Base-by-base conservation (phyloP, 2,329 filamentous ascomycete species). In the Boeremia exigua region DNA sequence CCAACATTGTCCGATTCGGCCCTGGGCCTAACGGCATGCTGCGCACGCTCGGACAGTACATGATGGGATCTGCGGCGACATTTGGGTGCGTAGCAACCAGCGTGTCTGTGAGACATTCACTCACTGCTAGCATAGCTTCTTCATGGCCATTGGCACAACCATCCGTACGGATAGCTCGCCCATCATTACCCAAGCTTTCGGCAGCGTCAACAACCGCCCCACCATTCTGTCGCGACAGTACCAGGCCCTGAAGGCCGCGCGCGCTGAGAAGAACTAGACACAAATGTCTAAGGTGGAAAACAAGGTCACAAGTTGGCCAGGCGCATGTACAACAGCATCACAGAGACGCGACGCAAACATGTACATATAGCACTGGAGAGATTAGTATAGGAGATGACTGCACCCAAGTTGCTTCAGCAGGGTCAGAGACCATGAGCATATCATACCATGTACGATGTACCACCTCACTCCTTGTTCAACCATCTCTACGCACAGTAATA, bases 71-170 rank as follows among this genome's bases (percentile, higher is more conserved):
- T 25, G 93, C 93, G 36, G 92, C 92, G 42, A 98, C 94, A 9
- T 99, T 99, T 76, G 95, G 94, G 94, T 96, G 85, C 60, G 84
- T 67, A 45, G 17, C 17, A 6, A 32, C 10, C 7, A 19, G 15
- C 6, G 10, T 46, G 39, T 29, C 11, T 19, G 14, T 9, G 4
- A 32, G 12, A 4, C 34, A 25, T 14, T 28, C n/a, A 51, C 66
- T 74, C 51, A 71, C 66, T n/a, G 33, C 4, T 9, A 15, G 6
- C 3, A 19, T 64, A 87, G 85, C 50, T 97, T 98, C 81, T 99
- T 99, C 84, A 99, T 99, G 95, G 94, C 91, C 54, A 96, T 99
- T 67, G 95, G 95, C 66, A 96, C 92, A 68, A 93, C 96, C 39
- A 97, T 99, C 71, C 90, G 95, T 73, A 93, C 92, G 57, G 95